Evolutionary conservation across 73 alveolate genomes (phyloP).

Genomic region (Diophrys appendiculata): DNA sequence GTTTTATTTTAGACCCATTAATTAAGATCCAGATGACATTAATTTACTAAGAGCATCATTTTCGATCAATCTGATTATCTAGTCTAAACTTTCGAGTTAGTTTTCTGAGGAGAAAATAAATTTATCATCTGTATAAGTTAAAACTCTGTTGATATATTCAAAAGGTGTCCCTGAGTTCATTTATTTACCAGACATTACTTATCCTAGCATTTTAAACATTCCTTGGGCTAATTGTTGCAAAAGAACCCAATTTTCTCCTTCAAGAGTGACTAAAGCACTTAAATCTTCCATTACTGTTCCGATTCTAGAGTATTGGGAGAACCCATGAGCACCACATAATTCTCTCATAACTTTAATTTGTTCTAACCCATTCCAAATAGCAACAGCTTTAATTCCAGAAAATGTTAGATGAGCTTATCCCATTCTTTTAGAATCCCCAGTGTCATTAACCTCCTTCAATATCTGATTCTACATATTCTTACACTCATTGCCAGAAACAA

Average conservation of each 20-base stretch:
- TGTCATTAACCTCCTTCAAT: too few relatives aligned
- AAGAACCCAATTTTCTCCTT: conserved; percentile 58
- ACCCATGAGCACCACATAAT: conserved; percentile 92
- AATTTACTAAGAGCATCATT: too few relatives aligned
- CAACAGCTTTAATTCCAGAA: conserved; percentile 68
- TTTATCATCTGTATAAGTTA: too few relatives aligned
- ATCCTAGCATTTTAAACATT: conserved; percentile 6
- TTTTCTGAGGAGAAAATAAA: too few relatives aligned
- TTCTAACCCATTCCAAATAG: conserved; percentile 51
- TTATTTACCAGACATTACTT: conserved; percentile 19
- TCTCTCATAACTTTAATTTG: conserved; percentile 69
- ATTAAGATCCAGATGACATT: too few relatives aligned
- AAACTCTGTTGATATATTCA: too few relatives aligned
- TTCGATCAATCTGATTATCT: too few relatives aligned
- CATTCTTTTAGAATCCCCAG: conserved; percentile 25
- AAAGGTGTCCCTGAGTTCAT: conserved; percentile 37
- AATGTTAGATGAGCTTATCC: conserved; percentile 53
- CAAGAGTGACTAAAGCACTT: conserved; percentile 55
- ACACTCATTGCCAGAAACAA: too few relatives aligned
- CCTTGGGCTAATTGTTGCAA: conserved; percentile 52
- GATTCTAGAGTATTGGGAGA: conserved; percentile 61
- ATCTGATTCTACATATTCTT: too few relatives aligned
- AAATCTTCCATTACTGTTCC: conserved; percentile 38
- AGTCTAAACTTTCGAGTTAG: too few relatives aligned
- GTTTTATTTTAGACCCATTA: too few relatives aligned